phyloP scores from a whole-genome alignment of 148 eudicot genomes.

The Silene uniflora region DNA sequence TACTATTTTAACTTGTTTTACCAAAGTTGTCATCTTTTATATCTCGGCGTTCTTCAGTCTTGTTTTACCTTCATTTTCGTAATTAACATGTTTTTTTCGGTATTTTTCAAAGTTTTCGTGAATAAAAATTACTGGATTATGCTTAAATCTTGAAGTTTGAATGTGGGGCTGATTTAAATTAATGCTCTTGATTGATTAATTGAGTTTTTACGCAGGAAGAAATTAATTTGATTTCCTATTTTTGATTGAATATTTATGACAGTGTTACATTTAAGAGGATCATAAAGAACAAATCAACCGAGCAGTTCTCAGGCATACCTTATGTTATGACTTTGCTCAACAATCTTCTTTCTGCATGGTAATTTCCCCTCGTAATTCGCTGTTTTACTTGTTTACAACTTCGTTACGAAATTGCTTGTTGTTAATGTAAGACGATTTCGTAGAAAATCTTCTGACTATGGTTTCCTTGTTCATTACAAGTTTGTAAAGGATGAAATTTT shows the following conservation, averaged over 20 bases:
- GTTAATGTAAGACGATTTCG: not conserved
- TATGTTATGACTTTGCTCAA: slow-evolving; percentile 83
- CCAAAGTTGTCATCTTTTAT: slow-evolving; percentile 9
- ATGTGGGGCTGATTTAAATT: slow-evolving; percentile 23
- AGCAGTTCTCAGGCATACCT: slow-evolving; percentile 71
- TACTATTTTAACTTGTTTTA: not conserved
- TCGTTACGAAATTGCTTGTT: not conserved
- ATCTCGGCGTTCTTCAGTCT: not conserved
- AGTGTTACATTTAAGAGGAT: slow-evolving; percentile 80
- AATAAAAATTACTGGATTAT: not conserved
- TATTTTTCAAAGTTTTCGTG: slow-evolving; percentile 20
- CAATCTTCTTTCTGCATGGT: slow-evolving; percentile 78
- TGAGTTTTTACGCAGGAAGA: slow-evolving; percentile 7
- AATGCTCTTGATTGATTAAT: not conserved
- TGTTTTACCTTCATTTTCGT: slow-evolving; percentile 8
- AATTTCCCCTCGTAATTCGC: not conserved
- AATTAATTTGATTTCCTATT: not conserved
- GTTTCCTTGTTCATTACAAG: not conserved
- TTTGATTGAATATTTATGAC: slow-evolving; percentile 3
- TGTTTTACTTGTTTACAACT: not conserved
- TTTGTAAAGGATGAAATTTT: not conserved
- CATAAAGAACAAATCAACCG: slow-evolving; percentile 50
- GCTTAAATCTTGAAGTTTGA: not conserved
- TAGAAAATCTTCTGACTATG: not conserved
- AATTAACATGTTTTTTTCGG: slow-evolving; percentile 24